Evolutionary conservation across 169 alveolate genomes (phyloP), one percentile per base, ranked within the genome.

Genomic region (Cryptosporidium viatorum): DNA sequence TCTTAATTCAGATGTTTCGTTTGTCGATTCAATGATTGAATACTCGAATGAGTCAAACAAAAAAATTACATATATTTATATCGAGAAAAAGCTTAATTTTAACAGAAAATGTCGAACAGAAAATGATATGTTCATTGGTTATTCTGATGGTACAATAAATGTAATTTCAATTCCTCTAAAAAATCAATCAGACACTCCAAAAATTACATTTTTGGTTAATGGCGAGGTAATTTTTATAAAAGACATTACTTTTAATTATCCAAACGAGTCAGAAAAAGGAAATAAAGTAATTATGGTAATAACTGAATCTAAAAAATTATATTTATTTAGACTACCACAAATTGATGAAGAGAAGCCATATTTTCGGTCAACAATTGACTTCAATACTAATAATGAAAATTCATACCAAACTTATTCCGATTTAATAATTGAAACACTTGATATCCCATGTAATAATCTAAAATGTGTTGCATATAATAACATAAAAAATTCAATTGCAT

Each of bases 401-500:
- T 0, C 10, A 0, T 29, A 0, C 21, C 6, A 0, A 16, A 14
- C 10, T 39, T 23, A 45, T 62, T 26, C 89, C 3, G 14, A 62
- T 23, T 80, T 26, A 7, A 23, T 80, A 7, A 65, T 80, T n/a
- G 29, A 65, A 29, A 18, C 26, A 26, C 2, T 65, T 14, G 51
- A 45, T 3, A 50, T 80, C 8, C 89, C 89, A n/a, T 69, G 89
- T 10, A 62, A 62, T 33, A 43, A 62, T 65, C 14, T 80, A 14
- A 62, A 45, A 35, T 59, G 80, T 43, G 69, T 45, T 35, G 62
- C 89, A 18, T 80, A 80, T 14, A 80, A 80, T 26, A 23, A 29
- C 4, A 14, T 33, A 41, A 80, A 59, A 7, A 80, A 80, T 80
- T 80, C 80, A 5, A 65, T 80, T 48, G 89, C 80, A 41, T 80